Conservation (phyloP, 805 yeast genomes). For the Suhomyces kilbournensis region DNA sequence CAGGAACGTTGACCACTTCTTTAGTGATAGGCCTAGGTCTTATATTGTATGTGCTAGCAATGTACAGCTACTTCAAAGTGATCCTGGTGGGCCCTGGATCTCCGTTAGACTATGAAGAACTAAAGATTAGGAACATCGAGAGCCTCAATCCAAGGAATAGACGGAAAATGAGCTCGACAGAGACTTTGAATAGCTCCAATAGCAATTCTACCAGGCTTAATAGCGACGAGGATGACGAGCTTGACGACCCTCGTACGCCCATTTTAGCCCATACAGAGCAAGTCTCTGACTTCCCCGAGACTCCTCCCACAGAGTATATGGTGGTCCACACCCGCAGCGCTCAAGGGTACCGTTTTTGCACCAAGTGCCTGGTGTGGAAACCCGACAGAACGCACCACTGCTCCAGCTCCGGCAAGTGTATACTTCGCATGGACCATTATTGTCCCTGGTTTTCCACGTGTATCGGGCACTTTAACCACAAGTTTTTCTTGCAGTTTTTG, state of each 20-base stretch:
- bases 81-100: constrained; percentile 62
- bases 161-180: not conserved
- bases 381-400: constrained; percentile 63
- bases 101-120: constrained; percentile 53
- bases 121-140: constrained; percentile 23
- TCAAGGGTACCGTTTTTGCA: constrained; percentile 54
- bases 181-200: not conserved
- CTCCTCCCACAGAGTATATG: constrained; percentile 37
- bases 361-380: constrained; percentile 54
- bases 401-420: constrained; percentile 45
- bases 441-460: constrained; percentile 93
- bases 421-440: constrained; percentile 57
- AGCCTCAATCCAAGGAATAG: not conserved
- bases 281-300: constrained; percentile 3
- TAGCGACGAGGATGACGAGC: not conserved
- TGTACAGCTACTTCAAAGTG: constrained; percentile 53
- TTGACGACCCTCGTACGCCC: constrained; percentile 3
- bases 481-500: constrained; percentile 74
- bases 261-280: constrained; percentile 8
- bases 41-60: constrained; percentile 30
- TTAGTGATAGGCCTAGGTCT: constrained; percentile 15
- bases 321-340: constrained; percentile 23
- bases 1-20: constrained; percentile 7
- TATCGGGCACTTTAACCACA: constrained; percentile 79
- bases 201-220: not conserved